Conservation (phyloP, 106 monocot species). For the Acorus calamus region DNA sequence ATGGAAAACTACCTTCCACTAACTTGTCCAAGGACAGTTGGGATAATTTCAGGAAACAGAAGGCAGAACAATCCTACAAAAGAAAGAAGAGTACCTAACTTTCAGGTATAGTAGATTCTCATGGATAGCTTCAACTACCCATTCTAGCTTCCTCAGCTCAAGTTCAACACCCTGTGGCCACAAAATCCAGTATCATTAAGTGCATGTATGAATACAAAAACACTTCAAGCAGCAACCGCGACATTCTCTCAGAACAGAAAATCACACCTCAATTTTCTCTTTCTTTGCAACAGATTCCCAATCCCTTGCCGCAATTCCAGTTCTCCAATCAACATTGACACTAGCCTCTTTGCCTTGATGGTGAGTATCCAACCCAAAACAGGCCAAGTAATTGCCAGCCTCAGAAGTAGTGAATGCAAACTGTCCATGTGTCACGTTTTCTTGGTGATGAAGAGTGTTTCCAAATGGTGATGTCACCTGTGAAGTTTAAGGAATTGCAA, state of each 20-base stretch:
- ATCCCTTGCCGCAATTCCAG: conserved; percentile 79
- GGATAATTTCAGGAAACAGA: too few relatives aligned
- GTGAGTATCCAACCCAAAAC: conserved; percentile 59
- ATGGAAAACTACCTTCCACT: too few relatives aligned
- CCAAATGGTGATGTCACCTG: conserved; percentile 94
- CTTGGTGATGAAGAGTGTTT: conserved; percentile 62
- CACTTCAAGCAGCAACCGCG: neutral
- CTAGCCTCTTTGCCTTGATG: conserved; percentile 35
- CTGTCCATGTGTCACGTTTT: conserved; percentile 50
- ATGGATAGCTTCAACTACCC: conserved; percentile 64
- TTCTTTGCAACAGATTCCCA: conserved; percentile 89
- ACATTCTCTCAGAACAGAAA: neutral
- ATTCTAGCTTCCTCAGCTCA: conserved; percentile 67
- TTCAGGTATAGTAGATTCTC: conserved; percentile 75
- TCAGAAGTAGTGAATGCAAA: conserved; percentile 93
- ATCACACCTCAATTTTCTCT: conserved; percentile 74
- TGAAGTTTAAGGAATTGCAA: neutral
- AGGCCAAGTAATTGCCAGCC: conserved; percentile 76
- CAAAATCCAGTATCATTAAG: neutral
- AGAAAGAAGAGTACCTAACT: conserved; percentile 21
- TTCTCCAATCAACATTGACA: conserved; percentile 70
- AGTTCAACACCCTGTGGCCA: conserved; percentile 69
- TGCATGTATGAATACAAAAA: neutral
- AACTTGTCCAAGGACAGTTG: too few relatives aligned
- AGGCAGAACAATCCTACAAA: too few relatives aligned